These are phyloP conservation scores for Suhomyces maxii DNA, from an alignment of 1,139 yeast genomes.

Conservation along the genomic window DNA sequence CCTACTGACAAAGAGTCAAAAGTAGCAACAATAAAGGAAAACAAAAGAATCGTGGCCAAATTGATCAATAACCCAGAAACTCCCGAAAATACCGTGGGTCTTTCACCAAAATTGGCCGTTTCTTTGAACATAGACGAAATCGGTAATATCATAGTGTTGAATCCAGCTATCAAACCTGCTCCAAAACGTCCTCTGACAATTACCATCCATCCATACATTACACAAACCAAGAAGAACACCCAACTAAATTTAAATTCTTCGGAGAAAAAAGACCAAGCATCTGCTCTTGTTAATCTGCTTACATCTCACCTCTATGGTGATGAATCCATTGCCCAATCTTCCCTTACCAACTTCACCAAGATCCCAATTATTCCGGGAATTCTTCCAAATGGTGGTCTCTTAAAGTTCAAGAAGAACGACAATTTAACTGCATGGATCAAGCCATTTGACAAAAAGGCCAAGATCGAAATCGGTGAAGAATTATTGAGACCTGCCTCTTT, in stretches of 20 bases:
- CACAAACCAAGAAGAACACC: conserved; percentile 36
- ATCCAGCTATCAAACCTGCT: conserved; percentile 45
- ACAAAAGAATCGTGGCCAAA: conserved; percentile 54
- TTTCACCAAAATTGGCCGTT: conserved; percentile 57
- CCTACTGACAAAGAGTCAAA: conserved; percentile 13
- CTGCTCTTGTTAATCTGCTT: conserved; percentile 19
- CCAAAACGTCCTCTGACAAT: conserved; percentile 44
- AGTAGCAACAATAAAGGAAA: conserved; percentile 27
- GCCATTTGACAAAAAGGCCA: conserved; percentile 30
- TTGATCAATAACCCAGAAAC: conserved; percentile 40
- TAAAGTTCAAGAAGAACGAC: conserved; percentile 52
- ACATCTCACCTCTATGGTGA: conserved; percentile 19
- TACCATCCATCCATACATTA: conserved; percentile 57
- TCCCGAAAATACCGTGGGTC: conserved; percentile 50
- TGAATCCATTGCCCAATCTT: conserved; percentile 19
- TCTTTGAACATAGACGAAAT: conserved; percentile 57
- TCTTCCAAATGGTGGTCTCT: conserved; percentile 63
- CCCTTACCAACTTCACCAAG: conserved; percentile 49
- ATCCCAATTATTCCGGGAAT: conserved; percentile 50
- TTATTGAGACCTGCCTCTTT: conserved; percentile 52
- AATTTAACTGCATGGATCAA: conserved; percentile 48
- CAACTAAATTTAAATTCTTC: conserved; percentile 29
- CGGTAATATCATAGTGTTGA: conserved; percentile 58
- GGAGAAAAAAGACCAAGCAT: conserved; percentile 31
- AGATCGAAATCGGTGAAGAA: conserved; percentile 55